Evolutionary conservation across 495 filamentous ascomycete genomes (phyloP).

Genomic region (Trichoderma erinaceum): DNA sequence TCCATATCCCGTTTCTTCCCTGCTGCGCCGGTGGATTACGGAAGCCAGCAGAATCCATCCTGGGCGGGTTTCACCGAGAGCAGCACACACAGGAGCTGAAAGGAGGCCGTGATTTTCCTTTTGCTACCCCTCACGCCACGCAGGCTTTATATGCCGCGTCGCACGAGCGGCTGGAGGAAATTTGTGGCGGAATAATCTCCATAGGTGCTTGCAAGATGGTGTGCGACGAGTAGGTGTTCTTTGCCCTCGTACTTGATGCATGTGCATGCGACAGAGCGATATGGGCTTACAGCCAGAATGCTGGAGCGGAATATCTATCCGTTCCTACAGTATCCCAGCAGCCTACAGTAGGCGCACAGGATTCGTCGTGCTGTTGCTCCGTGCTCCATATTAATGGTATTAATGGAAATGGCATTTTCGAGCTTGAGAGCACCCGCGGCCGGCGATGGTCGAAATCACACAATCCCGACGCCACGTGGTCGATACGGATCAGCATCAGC

Average conservation of each 20-base stretch:
- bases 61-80: not conserved
- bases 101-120: conserved; percentile 1
- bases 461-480: not conserved
- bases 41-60: not conserved
- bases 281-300: too few relatives aligned
- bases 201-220: not conserved
- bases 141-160: not conserved
- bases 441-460: not conserved
- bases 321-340: too few relatives aligned
- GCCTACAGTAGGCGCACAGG: too few relatives aligned
- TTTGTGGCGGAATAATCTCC: not conserved
- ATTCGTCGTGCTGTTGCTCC: too few relatives aligned
- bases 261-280: not conserved
- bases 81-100: not conserved
- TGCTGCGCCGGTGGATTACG: conserved; percentile 9
- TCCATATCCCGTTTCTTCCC: not conserved
- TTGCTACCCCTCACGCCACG: not conserved
- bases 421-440: not conserved
- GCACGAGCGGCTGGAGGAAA: not conserved
- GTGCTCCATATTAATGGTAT: too few relatives aligned
- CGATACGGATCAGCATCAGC: not conserved
- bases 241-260: not conserved
- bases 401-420: not conserved
- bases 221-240: not conserved
- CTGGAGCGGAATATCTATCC: too few relatives aligned